These are phyloP conservation scores for Saururus chinensis DNA, from an alignment of 164 flowering plant genomes.

Conservation along the genomic window DNA sequence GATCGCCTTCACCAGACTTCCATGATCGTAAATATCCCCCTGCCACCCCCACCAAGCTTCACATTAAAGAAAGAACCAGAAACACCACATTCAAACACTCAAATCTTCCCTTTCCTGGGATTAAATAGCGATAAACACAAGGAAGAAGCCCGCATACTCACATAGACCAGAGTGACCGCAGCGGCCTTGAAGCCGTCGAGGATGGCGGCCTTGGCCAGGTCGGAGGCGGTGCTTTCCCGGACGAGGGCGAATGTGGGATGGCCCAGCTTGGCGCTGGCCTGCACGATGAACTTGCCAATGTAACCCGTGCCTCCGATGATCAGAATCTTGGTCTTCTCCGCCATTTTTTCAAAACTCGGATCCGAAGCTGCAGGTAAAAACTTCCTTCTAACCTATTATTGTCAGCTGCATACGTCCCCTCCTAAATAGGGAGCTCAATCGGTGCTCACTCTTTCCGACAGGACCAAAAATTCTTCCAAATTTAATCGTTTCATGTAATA, in stretches of 20 bases:
- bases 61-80: too few species aligned
- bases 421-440: too few species aligned
- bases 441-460: too few species aligned
- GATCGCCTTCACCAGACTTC: conserved; percentile 54
- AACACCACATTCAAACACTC: too few species aligned
- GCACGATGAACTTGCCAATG: conserved; percentile 51
- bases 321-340: conserved; percentile 42
- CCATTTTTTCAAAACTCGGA: background rate
- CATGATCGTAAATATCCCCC: conserved; percentile 59
- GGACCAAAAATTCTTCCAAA: too few species aligned
- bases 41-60: conserved; percentile 3
- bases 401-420: too few species aligned
- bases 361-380: too few species aligned
- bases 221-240: conserved; percentile 30
- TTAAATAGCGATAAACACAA: background rate
- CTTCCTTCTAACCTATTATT: too few species aligned
- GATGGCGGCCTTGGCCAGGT: conserved; percentile 31
- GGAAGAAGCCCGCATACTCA: background rate
- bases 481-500: too few species aligned
- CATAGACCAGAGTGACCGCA: conserved; percentile 3
- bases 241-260: conserved; percentile 45
- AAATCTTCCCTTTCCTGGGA: too few species aligned
- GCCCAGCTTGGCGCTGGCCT: conserved; percentile 44
- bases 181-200: conserved; percentile 3
- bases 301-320: conserved; percentile 61